phyloP scores from a whole-genome alignment of 192 early-diverging fungal species.

The Thoreauomyces humboldtii region DNA sequence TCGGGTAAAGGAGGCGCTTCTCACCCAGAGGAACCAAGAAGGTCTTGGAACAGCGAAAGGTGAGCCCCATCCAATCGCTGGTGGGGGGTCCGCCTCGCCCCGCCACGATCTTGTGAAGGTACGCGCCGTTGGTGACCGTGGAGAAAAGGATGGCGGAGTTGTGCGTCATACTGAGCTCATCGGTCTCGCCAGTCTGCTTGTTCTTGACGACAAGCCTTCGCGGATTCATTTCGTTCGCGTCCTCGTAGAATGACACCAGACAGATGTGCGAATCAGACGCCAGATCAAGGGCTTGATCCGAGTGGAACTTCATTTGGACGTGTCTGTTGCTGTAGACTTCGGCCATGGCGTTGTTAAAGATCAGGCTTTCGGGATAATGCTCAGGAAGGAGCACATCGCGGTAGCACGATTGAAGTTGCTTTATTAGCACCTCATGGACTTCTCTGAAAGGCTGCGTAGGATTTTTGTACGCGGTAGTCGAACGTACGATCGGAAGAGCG shows the following conservation, averaged over 20 bases:
- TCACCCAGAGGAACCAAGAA: too few relatives aligned
- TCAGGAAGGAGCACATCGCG: too few relatives aligned
- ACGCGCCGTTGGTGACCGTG: background rate
- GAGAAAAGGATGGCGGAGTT: background rate
- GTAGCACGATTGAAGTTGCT: too few relatives aligned
- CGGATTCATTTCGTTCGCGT: background rate
- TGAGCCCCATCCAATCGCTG: constrained; percentile 2
- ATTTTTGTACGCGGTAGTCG: too few relatives aligned
- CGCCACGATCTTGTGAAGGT: background rate
- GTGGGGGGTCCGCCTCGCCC: background rate
- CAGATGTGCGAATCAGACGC: constrained; percentile 1
- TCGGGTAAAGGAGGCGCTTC: too few relatives aligned
- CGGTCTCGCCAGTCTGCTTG: background rate
- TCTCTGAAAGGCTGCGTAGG: too few relatives aligned
- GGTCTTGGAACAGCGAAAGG: background rate
- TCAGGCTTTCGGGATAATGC: too few relatives aligned
- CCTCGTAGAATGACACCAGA: background rate
- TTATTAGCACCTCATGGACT: too few relatives aligned
- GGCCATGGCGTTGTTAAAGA: background rate
- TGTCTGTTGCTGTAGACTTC: background rate
- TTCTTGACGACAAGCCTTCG: constrained; percentile 5
- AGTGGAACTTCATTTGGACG: background rate
- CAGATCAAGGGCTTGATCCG: constrained; percentile 3
- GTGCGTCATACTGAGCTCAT: background rate
- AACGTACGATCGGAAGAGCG: too few relatives aligned